A percentile compares a stretch with the other conserved stretches of the same genome.
phyloP scores from a whole-genome alignment of 257 asterid genomes.

The Nicotiana knightiana region DNA sequence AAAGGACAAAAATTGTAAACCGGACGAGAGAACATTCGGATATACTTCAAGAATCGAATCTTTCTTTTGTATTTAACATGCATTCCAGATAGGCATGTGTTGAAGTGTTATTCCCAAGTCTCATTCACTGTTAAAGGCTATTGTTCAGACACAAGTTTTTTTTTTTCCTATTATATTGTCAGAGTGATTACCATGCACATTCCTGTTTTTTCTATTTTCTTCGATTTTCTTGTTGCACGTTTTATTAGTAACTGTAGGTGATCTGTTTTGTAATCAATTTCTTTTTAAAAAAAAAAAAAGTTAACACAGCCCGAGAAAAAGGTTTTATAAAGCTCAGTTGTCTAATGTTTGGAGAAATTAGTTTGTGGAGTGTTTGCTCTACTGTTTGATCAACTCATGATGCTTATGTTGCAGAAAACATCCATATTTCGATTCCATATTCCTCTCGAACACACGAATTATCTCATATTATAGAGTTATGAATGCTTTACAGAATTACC shows the following conservation, averaged over 20 bases:
- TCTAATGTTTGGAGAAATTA: not conserved
- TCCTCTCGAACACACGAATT: slow-evolving; percentile 41
- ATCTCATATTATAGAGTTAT: slow-evolving; percentile 73
- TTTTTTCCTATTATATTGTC: too few species aligned
- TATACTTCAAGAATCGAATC: not conserved
- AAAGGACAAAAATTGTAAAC: not conserved
- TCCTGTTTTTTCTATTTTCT: not conserved
- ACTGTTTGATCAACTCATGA: not conserved
- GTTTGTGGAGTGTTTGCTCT: not conserved
- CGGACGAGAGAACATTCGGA: not conserved
- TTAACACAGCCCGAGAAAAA: not conserved
- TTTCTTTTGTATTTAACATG: not conserved
- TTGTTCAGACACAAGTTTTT: too few species aligned
- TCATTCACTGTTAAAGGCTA: too few species aligned
- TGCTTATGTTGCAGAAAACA: not conserved
- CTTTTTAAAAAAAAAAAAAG: too few species aligned
- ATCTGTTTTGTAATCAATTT: not conserved
- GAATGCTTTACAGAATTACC: slow-evolving; percentile 90
- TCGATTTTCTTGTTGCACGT: not conserved
- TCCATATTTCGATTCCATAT: not conserved
- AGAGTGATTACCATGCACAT: not conserved
- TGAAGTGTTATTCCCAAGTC: too few species aligned
- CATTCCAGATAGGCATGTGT: too few species aligned
- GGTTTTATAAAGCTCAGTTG: not conserved
- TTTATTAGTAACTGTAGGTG: not conserved